Evolutionary conservation across 352 stramenopile genomes (phyloP).

Genomic region (Phytophthora pseudosyringae): DNA sequence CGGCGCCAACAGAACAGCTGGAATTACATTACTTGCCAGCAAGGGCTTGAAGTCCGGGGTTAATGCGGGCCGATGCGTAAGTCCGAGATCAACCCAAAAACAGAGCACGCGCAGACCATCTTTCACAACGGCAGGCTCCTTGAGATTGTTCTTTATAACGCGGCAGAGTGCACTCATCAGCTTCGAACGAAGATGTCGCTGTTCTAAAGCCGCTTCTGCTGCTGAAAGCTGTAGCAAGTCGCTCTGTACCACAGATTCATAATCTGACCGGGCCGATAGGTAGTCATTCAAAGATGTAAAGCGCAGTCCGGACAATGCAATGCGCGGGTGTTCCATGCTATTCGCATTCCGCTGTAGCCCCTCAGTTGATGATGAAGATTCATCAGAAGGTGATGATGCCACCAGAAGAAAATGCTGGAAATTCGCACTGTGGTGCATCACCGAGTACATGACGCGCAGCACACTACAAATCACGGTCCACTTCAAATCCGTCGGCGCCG

Average conservation of each 20-base stretch:
- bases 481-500: conserved; percentile 48
- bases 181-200: conserved; percentile 43
- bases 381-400: conserved; percentile 25
- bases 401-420: conserved; percentile 64
- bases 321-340: conserved; percentile 44
- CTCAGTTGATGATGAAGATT: conserved; percentile 15
- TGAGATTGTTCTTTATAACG: conserved; percentile 60
- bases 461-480: conserved; percentile 48
- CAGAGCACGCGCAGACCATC: conserved; percentile 47
- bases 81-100: conserved; percentile 53
- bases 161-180: conserved; percentile 56
- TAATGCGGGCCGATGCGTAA: conserved; percentile 24
- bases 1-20: conserved; percentile 54
- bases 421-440: conserved; percentile 56
- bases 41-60: conserved; percentile 56
- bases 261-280: conserved; percentile 36
- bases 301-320: conserved; percentile 44
- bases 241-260: conserved; percentile 20
- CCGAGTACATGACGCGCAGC: conserved; percentile 54
- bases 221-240: conserved; percentile 27
- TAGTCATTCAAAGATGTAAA: conserved; percentile 61
- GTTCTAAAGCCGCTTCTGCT: conserved; percentile 40
- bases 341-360: conserved; percentile 13
- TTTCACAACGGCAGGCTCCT: conserved; percentile 49
- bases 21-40: conserved; percentile 53